Percentiles rank a stretch among this genome's conserved stretches.
Conservation (phyloP, 1,284 basidiomycete species). For the Ceratobasidium sp. region DNA sequence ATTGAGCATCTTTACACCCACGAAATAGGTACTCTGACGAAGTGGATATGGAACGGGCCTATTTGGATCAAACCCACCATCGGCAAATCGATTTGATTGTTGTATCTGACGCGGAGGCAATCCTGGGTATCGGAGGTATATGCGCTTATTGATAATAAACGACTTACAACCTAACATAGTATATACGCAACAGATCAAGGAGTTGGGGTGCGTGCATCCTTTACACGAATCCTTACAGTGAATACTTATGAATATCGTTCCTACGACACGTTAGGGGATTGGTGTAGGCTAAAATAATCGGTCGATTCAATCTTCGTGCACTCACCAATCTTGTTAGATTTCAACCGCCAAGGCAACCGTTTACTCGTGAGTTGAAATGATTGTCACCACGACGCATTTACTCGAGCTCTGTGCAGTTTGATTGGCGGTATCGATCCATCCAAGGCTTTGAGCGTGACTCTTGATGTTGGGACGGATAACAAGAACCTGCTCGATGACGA, state of each 20-base stretch:
- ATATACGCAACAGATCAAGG: conserved; percentile 67
- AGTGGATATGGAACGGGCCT: conserved; percentile 63
- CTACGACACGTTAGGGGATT: conserved; percentile 52
- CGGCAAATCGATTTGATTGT: conserved; percentile 74
- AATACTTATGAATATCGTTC: conserved; percentile 3
- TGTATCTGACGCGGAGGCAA: conserved; percentile 81
- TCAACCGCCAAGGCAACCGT: conserved; percentile 85
- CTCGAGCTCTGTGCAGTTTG: conserved; percentile 54
- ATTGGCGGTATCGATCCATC: conserved; percentile 81
- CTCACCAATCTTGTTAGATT: conserved; percentile 59
- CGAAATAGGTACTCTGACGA: conserved; percentile 66
- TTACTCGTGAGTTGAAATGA: conserved; percentile 63
- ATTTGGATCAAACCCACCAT: conserved; percentile 57
- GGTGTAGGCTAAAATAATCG: conserved; percentile 51
- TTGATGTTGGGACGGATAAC: conserved; percentile 83
- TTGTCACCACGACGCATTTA: not conserved
- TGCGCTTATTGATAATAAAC: not conserved
- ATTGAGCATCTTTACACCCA: too few species aligned
- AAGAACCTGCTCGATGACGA: conserved; percentile 64
- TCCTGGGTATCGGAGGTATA: conserved; percentile 69
- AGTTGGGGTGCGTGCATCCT: conserved; percentile 58
- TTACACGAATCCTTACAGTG: not conserved
- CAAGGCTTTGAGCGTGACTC: conserved; percentile 65
- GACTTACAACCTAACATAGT: not conserved
- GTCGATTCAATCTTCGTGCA: not conserved